Evolutionary conservation across 768 basidiomycete species (phyloP), one percentile per base, ranked within the genome.

Genomic region (Hebeloma cylindrosporum): DNA sequence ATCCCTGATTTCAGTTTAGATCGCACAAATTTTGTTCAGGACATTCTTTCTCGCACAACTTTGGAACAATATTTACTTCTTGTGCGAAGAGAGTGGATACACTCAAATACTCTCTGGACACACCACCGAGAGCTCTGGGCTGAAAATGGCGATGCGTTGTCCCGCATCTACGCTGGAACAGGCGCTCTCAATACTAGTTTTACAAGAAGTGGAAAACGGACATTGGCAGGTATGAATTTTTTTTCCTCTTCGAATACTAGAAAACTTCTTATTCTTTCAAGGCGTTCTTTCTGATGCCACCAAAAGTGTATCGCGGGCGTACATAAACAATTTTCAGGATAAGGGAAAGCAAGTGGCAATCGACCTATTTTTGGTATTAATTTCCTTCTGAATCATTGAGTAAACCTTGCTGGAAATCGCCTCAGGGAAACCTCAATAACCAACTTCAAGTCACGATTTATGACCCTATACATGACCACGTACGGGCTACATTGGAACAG

Each of bases 251-350:
- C 27, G 43, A 40, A 30, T 56, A 21, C 43, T 22, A 32, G 40
- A 26, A 22, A 29, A 34, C 39, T 34, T 28, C 31, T 39, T 42
- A 20, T 46, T 43, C 16, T 45, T 42, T 43, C 23, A 63, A 79
- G 94, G 95, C 35, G 79, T 98, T 30, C 66, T 99, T 17, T 93
- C 92, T 4, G 94, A 99, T 68, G 96, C 95, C 3, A 95, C 93
- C 3, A 99, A 99, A 64, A 94, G 90, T 57, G 88, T 92, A 23
- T 92, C 90, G 3, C 81, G 95, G 48, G 94, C 94, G 27, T 99
- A 97, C 59, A 95, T 97, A 59, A 96, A 94, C 59, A 97, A 97
- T 61, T 96, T 99, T 61, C 88, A 94, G 57, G 96, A 99, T 62
- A 89, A 90, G 62, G 82, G 78, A 27, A 99, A 99, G 61, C 96